Base-by-base conservation (phyloP, 129 eudicot genomes). In the Flaveria linearis region DNA sequence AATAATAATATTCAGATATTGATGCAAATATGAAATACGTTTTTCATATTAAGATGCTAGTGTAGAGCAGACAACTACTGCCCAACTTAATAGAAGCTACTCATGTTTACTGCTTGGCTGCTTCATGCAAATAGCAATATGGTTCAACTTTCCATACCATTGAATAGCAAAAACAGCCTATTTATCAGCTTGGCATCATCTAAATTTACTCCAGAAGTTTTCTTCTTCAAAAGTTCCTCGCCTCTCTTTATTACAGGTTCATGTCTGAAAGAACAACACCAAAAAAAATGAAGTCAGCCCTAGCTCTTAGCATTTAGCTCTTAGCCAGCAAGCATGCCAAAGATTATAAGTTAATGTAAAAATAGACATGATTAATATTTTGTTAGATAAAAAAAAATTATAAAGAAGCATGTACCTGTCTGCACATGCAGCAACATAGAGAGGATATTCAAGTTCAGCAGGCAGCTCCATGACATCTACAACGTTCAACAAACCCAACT, bases 191-290 rank as follows among this genome's bases (percentile, higher is more conserved):
- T 86, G n/a, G 83, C 39, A 52, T 90, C 89, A 20, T 93, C 98
- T 64, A 93, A 87, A 81, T 90, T 78, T 51, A 86, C 96, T 74
- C 88, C 89, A 80, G 97, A 87, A 56, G 92, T 85, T 82, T 84
- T 92, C 86, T 84, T 93, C 96, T 88, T 93, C 79, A 90, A 47
- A 56, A 90, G 92, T 80, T 88, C 97, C 85, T 93, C 98, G 52
- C 96, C 98, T 87, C 87, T 85, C 82, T 77, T 90, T 53, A 86
- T 80, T 75, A 93, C 93, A 78, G 97, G 80, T 72, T 93, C 97
- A 22, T 93, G 98, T 81, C 98, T 93, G 78, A 68, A 78, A 77
- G 45, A 75, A 80, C 28, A 82, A 78, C 42, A 17, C 33, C 64
- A 52, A 75, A 8, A 81, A 55, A 7, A 73, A 55, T 4, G 9